Conservation (phyloP, 352 stramenopile species). For the Globisporangium okanoganense region DNA sequence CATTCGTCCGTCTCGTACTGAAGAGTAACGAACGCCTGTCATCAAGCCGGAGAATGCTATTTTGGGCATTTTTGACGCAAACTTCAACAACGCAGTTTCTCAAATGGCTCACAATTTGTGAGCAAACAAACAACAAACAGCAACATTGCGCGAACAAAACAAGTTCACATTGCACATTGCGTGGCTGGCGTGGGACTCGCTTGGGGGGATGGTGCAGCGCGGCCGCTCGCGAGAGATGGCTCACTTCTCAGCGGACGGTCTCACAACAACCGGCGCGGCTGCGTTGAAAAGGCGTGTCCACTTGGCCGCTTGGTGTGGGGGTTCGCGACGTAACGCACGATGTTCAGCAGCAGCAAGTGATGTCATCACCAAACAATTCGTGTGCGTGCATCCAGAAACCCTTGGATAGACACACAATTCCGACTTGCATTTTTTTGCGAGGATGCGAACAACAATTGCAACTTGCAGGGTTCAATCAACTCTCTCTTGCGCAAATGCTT, state of each 20-base stretch:
- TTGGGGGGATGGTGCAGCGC: neutral
- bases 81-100: neutral
- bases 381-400: no score
- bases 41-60: neutral
- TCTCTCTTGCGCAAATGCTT: neutral
- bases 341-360: neutral
- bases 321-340: neutral
- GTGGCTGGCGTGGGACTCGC: neutral
- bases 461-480: no score
- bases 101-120: conserved; percentile 2
- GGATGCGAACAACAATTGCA: no score
- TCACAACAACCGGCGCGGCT: neutral
- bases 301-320: neutral
- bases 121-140: neutral
- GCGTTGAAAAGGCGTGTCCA: neutral
- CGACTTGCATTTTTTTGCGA: no score
- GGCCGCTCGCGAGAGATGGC: neutral
- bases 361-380: neutral
- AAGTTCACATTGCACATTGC: neutral
- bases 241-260: neutral
- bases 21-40: neutral
- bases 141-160: neutral
- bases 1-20: neutral
- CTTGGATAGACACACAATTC: no score
- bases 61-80: neutral